Conservation (phyloP, 768 basidiomycete genomes). For the Mycena maculata region DNA sequence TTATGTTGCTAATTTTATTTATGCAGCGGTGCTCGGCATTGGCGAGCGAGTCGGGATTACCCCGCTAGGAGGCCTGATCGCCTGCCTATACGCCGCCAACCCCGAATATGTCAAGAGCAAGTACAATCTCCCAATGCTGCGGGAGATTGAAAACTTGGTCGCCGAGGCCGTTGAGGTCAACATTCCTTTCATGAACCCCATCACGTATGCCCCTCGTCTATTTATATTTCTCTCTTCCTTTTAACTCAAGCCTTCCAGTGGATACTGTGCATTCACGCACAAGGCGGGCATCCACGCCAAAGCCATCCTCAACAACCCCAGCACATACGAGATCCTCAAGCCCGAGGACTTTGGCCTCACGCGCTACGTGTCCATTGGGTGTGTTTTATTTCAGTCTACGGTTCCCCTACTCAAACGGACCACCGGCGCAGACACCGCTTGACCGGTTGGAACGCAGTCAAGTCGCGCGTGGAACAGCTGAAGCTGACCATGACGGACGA, state of each 20-base stretch:
- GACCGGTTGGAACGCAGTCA: slow-evolving; percentile 99
- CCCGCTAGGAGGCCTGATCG: slow-evolving; percentile 95
- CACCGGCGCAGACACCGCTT: slow-evolving; percentile 79
- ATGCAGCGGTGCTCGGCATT: slow-evolving; percentile 92
- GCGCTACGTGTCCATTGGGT: slow-evolving; percentile 98
- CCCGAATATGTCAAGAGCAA: slow-evolving; percentile 99
- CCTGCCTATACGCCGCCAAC: slow-evolving; percentile 96
- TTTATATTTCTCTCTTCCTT: neutral
- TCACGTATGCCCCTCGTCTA: slow-evolving; percentile 67
- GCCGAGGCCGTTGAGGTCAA: slow-evolving; percentile 99
- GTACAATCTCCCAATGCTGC: slow-evolving; percentile 97
- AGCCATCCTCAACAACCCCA: slow-evolving; percentile 99
- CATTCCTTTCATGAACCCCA: slow-evolving; percentile 96
- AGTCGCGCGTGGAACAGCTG: slow-evolving; percentile 98
- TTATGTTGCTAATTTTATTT: slow-evolving; percentile 21
- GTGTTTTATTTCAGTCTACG: slow-evolving; percentile 35
- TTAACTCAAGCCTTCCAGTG: slow-evolving; percentile 59
- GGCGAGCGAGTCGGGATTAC: slow-evolving; percentile 99
- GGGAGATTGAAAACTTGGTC: slow-evolving; percentile 98
- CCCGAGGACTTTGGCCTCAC: slow-evolving; percentile 98
- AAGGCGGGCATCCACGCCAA: slow-evolving; percentile 99
- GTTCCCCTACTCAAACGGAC: slow-evolving; percentile 1
- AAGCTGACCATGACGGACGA: slow-evolving; percentile 91
- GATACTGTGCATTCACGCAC: slow-evolving; percentile 99
- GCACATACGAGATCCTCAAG: slow-evolving; percentile 99